Evolutionary conservation across 1,284 basidiomycete genomes (phyloP).

Genomic region (Abortiporus biennis): DNA sequence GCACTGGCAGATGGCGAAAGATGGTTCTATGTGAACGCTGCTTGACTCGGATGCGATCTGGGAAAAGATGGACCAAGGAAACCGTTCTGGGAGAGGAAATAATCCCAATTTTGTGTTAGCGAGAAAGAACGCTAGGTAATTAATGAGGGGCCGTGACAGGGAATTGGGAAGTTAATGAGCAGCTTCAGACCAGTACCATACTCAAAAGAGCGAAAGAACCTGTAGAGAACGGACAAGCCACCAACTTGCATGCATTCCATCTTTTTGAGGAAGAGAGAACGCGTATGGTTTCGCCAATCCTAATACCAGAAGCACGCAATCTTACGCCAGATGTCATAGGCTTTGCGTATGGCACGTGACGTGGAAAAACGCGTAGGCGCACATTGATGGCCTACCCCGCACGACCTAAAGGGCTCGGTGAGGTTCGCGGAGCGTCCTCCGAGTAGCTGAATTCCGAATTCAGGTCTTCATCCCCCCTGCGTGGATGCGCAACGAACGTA

Average conservation of each 20-base stretch:
- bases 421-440: too few species aligned
- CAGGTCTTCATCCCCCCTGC: too few species aligned
- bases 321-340: conserved; percentile 8
- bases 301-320: conserved; percentile 13
- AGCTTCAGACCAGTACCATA: neutral
- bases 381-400: too few species aligned
- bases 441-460: too few species aligned
- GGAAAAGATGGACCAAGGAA: conserved; percentile 2
- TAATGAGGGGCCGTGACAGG: too few species aligned
- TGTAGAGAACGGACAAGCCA: neutral
- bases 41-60: neutral
- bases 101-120: too few species aligned
- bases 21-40: neutral
- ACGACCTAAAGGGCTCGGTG: too few species aligned
- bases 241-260: too few species aligned
- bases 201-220: neutral
- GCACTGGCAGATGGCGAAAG: conserved; percentile 6
- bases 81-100: too few species aligned
- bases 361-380: too few species aligned
- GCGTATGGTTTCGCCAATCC: neutral
- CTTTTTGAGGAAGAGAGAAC: neutral
- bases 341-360: conserved; percentile 13
- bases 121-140: too few species aligned
- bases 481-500: too few species aligned
- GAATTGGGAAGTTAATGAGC: neutral